A percentile compares a stretch with the other conserved stretches of the same genome.
phyloP scores from a whole-genome alignment of 139 green algal species.

The Haematococcus sp. region DNA sequence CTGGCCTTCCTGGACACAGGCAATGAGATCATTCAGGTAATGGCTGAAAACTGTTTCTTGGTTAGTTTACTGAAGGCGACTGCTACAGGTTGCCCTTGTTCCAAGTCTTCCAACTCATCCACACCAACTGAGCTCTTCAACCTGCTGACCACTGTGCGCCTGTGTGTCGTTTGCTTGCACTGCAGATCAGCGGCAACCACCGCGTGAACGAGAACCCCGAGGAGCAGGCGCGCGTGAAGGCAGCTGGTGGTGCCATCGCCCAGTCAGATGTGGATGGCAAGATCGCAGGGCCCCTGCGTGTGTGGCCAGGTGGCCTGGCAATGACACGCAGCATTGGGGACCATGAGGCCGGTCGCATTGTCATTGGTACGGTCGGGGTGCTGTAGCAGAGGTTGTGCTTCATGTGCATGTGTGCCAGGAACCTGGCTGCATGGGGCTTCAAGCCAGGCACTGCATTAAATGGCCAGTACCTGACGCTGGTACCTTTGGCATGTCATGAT shows the following conservation, averaged over 20 bases:
- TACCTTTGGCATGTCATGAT: too few species aligned
- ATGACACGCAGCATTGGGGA: constrained; percentile 87
- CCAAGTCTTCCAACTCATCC: too few species aligned
- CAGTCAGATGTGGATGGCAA: constrained; percentile 46
- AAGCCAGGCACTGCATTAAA: too few species aligned
- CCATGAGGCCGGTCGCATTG: constrained; percentile 39
- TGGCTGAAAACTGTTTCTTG: too few species aligned
- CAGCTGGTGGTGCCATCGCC: constrained; percentile 40
- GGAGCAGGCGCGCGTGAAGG: constrained; percentile 65
- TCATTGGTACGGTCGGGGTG: constrained; percentile 4
- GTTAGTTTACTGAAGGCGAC: too few species aligned
- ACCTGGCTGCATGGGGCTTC: too few species aligned
- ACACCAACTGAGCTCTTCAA: too few species aligned
- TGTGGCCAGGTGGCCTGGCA: constrained; percentile 89
- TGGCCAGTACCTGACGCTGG: too few species aligned
- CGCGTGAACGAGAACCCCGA: constrained; percentile 63
- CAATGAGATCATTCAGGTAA: constrained; percentile 67
- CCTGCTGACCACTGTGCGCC: background rate
- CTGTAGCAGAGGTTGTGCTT: too few species aligned
- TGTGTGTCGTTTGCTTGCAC: constrained; percentile 18
- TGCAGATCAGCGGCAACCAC: constrained; percentile 65
- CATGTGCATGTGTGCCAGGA: too few species aligned
- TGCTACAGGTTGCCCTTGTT: too few species aligned
- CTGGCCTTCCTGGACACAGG: constrained; percentile 80
- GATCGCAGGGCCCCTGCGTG: constrained; percentile 68